Percentiles rank a stretch among this genome's conserved stretches.
Evolutionary conservation across 345 rosid species (phyloP).

Genomic region (Capsella bursapastoris): DNA sequence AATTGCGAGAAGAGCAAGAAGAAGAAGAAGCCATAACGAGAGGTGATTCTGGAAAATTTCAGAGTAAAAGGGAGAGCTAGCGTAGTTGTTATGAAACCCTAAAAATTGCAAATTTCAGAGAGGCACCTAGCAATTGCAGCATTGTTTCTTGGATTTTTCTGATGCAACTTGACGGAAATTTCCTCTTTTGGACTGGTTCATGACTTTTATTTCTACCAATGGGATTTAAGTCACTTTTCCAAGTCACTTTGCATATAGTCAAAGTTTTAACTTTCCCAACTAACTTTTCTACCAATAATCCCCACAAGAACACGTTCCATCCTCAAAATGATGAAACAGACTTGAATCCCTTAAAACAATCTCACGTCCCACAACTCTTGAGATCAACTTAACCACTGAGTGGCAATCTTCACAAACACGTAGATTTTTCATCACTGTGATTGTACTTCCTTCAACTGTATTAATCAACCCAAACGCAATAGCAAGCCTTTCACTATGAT

Average conservation of each 20-base stretch:
- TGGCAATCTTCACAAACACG: conserved; percentile 79
- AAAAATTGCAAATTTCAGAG: not conserved
- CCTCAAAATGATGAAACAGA: conserved; percentile 62
- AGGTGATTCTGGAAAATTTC: not conserved
- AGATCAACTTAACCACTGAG: conserved; percentile 57
- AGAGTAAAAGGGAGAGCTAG: not conserved
- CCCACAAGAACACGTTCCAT: conserved; percentile 61
- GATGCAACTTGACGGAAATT: not conserved
- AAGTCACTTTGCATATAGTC: not conserved
- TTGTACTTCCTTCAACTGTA: conserved; percentile 50
- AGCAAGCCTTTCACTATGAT: conserved; percentile 77
- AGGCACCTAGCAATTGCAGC: not conserved
- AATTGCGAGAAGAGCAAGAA: not conserved
- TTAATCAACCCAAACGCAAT: conserved; percentile 58
- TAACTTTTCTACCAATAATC: conserved; percentile 56
- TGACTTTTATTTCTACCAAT: no score
- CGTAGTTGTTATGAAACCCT: not conserved
- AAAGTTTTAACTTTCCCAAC: not conserved
- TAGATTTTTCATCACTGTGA: conserved; percentile 78
- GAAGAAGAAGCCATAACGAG: conserved; percentile 3
- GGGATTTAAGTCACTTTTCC: no score
- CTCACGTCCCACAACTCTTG: conserved; percentile 53
- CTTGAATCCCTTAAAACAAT: conserved; percentile 61
- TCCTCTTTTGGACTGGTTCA: not conserved
- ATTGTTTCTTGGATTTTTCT: not conserved